These are phyloP conservation scores for Neurospora intermedia DNA, from an alignment of 495 filamentous ascomycete species.

Conservation along the genomic window DNA sequence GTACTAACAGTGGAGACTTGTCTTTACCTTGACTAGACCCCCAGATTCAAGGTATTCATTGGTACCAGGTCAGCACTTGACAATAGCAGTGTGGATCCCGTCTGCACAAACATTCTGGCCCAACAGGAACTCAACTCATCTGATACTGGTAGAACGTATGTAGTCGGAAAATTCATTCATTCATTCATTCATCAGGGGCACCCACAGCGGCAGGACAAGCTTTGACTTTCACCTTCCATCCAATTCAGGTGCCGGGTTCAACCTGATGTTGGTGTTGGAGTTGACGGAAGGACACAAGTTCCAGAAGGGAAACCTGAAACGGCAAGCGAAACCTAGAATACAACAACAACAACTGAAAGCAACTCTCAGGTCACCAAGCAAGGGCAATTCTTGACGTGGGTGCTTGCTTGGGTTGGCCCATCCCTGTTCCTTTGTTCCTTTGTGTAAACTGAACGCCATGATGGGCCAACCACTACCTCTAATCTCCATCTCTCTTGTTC, in stretches of 20 bases:
- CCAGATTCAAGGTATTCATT: neutral
- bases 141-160: too few species aligned
- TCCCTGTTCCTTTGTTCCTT: neutral
- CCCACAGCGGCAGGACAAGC: neutral
- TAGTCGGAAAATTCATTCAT: too few species aligned
- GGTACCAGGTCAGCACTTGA: neutral
- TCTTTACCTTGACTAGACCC: neutral
- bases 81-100: neutral
- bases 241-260: neutral
- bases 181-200: too few species aligned
- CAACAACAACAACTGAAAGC: too few species aligned
- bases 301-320: conserved; percentile 17
- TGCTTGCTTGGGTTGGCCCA: neutral
- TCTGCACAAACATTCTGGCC: neutral
- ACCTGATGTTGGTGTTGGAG: neutral
- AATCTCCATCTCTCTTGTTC: neutral
- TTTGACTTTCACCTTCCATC: neutral
- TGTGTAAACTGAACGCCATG: neutral
- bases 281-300: conserved; percentile 2
- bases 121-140: neutral
- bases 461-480: neutral
- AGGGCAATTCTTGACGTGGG: too few species aligned
- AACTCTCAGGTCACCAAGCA: too few species aligned
- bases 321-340: neutral
- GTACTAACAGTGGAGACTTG: neutral